Conservation (phyloP, 768 basidiomycete genomes). For the Boletus rubroflammeus region DNA sequence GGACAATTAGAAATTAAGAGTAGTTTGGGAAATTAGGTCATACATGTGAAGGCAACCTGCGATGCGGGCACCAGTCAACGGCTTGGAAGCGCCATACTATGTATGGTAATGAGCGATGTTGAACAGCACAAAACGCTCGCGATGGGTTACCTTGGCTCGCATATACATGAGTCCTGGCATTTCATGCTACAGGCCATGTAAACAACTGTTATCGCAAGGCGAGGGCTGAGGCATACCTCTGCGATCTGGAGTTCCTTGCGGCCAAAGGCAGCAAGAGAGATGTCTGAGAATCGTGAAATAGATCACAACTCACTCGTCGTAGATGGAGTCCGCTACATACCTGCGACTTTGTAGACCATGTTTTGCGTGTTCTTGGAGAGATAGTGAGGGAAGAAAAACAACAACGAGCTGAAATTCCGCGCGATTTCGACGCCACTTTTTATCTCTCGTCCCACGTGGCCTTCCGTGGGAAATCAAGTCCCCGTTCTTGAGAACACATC, state of each 20-base stretch:
- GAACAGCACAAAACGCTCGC: constrained; percentile 2
- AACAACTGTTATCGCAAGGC: constrained; percentile 12
- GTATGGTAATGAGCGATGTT: constrained; percentile 7
- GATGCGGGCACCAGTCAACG: constrained; percentile 91
- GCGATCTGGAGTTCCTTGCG: constrained; percentile 99
- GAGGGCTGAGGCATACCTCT: constrained; percentile 58
- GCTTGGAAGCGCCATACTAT: constrained; percentile 76
- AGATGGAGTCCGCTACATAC: constrained; percentile 35
- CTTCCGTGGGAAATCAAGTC: constrained; percentile 24
- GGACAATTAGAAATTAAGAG: neutral
- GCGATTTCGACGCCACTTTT: constrained; percentile 26
- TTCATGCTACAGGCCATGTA: constrained; percentile 56
- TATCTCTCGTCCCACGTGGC: constrained; percentile 32
- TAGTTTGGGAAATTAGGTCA: constrained; percentile 18
- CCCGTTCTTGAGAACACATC: constrained; percentile 10
- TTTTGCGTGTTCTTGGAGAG: constrained; percentile 16
- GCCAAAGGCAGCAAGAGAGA: constrained; percentile 98
- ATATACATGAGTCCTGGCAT: constrained; percentile 97
- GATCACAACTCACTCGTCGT: neutral
- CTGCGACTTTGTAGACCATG: constrained; percentile 91
- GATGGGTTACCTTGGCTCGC: constrained; percentile 66
- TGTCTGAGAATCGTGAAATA: constrained; percentile 45
- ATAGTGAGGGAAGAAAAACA: constrained; percentile 27
- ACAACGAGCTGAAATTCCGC: constrained; percentile 15
- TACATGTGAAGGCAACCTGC: constrained; percentile 98